Conservation (phyloP, 2,329 filamentous ascomycete species). For the Arachnopeziza araneosa region DNA sequence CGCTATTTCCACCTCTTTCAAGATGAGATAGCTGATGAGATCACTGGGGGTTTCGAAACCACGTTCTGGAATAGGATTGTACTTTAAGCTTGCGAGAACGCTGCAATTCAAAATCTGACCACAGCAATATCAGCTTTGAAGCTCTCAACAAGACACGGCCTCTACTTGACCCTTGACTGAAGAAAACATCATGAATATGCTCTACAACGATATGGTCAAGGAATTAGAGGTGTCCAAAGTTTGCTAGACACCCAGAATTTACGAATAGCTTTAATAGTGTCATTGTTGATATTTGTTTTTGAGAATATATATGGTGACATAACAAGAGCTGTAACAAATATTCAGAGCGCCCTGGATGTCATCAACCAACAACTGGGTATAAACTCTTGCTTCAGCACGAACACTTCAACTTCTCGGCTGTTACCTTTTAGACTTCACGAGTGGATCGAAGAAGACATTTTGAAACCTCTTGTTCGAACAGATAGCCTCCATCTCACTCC, state of each 20-base stretch:
- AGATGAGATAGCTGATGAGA: no score
- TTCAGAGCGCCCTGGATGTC: slow-evolving; percentile 2
- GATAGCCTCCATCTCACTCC: background rate
- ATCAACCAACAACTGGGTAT: background rate
- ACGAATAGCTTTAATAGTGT: background rate
- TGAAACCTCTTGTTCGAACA: background rate
- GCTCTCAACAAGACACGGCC: no score
- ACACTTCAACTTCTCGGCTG: background rate
- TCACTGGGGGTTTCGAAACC: no score
- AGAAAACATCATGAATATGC: background rate
- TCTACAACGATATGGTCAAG: background rate
- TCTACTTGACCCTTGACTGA: no score
- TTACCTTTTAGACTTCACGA: background rate
- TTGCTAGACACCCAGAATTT: background rate
- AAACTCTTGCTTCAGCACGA: background rate
- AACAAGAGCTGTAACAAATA: background rate
- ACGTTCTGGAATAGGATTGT: no score
- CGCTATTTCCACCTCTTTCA: no score
- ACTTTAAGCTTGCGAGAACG: no score
- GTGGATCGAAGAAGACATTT: background rate
- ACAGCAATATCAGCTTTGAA: no score
- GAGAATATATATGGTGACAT: slow-evolving; percentile 1
- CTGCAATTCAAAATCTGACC: no score
- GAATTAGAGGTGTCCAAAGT: background rate
- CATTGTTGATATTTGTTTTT: slow-evolving; percentile 5